Evolutionary conservation across 352 stramenopile species (phyloP).

Genomic region (Globisporangium cylindrosporum): DNA sequence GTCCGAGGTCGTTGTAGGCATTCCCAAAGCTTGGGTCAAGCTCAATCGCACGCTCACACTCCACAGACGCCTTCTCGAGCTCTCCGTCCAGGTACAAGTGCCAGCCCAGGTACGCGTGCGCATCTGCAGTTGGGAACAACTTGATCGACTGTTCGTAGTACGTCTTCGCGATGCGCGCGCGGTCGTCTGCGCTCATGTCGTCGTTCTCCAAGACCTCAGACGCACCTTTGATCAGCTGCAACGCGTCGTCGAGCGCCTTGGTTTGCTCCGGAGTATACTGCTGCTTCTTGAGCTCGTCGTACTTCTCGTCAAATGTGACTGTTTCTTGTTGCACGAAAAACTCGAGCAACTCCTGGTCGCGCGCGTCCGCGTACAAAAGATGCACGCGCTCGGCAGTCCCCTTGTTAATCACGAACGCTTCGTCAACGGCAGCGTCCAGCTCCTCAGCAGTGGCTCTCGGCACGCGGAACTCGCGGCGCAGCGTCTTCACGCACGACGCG

Average conservation of each 20-base stretch:
- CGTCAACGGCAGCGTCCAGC: conserved; percentile 47
- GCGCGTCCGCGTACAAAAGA: conserved; percentile 49
- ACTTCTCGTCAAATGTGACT: conserved; percentile 52
- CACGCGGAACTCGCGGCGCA: conserved; percentile 51
- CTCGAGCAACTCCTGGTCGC: conserved; percentile 37
- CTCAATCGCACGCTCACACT: conserved; percentile 61
- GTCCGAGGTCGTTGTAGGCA: conserved; percentile 67
- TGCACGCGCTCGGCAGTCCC: conserved; percentile 62
- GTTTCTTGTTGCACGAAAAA: conserved; percentile 27
- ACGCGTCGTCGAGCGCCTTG: conserved; percentile 35
- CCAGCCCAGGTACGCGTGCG: conserved; percentile 65
- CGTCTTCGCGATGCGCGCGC: conserved; percentile 52
- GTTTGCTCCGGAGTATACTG: conserved; percentile 20
- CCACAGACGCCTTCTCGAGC: conserved; percentile 41
- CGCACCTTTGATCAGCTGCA: conserved; percentile 60
- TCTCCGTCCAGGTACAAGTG: conserved; percentile 65
- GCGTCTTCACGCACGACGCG: conserved; percentile 48
- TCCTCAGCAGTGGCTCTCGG: conserved; percentile 7
- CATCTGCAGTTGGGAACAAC: conserved; percentile 62
- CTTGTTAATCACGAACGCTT: conserved; percentile 65
- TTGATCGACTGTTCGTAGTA: conserved; percentile 73
- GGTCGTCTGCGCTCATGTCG: conserved; percentile 38
- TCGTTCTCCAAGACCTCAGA: conserved; percentile 43
- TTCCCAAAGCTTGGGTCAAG: conserved; percentile 71
- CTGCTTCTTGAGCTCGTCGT: conserved; percentile 36